Conservation (phyloP, 1,284 basidiomycete genomes). For the Coniferiporia weirii region DNA sequence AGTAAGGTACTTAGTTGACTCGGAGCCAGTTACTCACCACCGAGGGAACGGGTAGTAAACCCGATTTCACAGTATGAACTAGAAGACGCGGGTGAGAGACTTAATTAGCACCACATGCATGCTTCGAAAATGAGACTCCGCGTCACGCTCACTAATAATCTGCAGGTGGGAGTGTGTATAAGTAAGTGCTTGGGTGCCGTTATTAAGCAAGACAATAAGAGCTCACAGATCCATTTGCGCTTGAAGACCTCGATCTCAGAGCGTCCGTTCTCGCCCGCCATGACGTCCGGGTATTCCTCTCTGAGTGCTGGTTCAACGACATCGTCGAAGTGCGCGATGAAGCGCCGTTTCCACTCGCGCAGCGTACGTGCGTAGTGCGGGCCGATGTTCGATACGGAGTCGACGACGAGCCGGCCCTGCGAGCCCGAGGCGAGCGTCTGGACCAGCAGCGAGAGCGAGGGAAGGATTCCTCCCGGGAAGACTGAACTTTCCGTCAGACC, state of each 20-base stretch:
- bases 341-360: constrained; percentile 74
- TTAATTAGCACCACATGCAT: no score
- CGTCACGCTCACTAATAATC: constrained; percentile 37
- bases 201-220: neutral
- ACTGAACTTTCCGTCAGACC: constrained; percentile 34
- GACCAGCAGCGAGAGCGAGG: constrained; percentile 60
- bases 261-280: constrained; percentile 35
- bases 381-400: constrained; percentile 75
- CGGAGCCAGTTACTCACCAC: constrained; percentile 38
- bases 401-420: constrained; percentile 56
- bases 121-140: neutral
- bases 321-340: constrained; percentile 58
- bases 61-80: constrained; percentile 76
- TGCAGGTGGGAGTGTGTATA: constrained; percentile 18
- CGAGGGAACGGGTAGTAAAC: constrained; percentile 63
- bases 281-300: constrained; percentile 55
- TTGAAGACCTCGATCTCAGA: constrained; percentile 72
- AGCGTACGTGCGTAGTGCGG: constrained; percentile 78
- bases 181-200: neutral
- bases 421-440: constrained; percentile 52
- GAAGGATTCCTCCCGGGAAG: constrained; percentile 76
- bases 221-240: constrained; percentile 76
- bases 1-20: no score
- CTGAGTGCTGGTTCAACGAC: constrained; percentile 59
- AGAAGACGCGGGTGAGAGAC: constrained; percentile 23